Conservation (phyloP, 2,329 filamentous ascomycete species). For the Aspergillus clavatus region DNA sequence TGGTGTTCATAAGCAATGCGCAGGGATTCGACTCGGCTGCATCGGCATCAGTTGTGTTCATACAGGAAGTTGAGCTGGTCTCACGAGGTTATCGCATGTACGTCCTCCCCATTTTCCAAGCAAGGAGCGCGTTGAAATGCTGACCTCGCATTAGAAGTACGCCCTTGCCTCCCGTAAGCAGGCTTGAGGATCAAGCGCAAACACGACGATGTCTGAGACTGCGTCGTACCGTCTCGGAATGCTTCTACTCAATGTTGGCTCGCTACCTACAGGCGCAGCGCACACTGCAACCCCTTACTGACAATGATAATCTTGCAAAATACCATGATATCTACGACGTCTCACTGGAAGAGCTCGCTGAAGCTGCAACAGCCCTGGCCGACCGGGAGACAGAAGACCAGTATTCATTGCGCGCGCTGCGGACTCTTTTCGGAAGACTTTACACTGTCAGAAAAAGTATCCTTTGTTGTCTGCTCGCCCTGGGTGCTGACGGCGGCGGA, state of each 20-base stretch:
- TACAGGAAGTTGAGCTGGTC: conserved; percentile 94
- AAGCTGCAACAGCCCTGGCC: conserved; percentile 61
- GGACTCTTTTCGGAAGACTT: conserved; percentile 74
- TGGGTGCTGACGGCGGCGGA: conserved; percentile 75
- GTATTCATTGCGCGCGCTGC: conserved; percentile 73
- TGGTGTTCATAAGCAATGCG: conserved; percentile 64
- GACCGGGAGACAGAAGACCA: conserved; percentile 67
- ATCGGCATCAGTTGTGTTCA: conserved; percentile 70
- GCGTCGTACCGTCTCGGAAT: conserved; percentile 67
- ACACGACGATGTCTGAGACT: conserved; percentile 73
- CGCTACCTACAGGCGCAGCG: conserved; percentile 67
- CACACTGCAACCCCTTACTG: conserved; percentile 66
- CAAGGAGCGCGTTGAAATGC: conserved; percentile 11
- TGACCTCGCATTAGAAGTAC: conserved; percentile 59
- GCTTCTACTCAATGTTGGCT: conserved; percentile 65
- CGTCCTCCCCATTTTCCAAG: conserved; percentile 30
- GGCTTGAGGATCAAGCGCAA: conserved; percentile 79
- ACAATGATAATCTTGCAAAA: conserved; percentile 78
- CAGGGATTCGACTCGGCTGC: conserved; percentile 76
- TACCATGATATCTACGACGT: conserved; percentile 89
- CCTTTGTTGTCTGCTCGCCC: conserved; percentile 79
- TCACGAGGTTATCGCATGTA: conserved; percentile 84
- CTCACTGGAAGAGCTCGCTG: conserved; percentile 65
- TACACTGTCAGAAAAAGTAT: conserved; percentile 78
- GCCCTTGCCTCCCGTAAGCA: conserved; percentile 84